A percentile compares a stretch with the other conserved stretches of the same genome.
These are phyloP conservation scores for Guillardia theta DNA, from an alignment of 78 protist genomes.

Conservation along the genomic window DNA sequence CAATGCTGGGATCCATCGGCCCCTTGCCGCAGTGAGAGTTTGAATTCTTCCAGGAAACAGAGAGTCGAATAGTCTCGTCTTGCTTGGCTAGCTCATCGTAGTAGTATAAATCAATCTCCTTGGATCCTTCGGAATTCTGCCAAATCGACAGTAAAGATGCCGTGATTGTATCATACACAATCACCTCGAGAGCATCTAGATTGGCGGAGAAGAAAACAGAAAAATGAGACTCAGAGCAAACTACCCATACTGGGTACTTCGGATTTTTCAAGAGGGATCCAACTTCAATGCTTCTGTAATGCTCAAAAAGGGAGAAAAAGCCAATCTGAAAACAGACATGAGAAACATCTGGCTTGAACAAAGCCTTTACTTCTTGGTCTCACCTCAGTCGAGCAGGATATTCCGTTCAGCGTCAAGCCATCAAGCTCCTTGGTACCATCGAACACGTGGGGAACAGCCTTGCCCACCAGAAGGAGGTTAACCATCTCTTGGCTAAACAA, in stretches of 20 bases:
- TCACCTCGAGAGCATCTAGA: background rate
- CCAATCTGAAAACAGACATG: no score
- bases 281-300: constrained; percentile 1
- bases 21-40: background rate
- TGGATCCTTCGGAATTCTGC: background rate
- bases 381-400: no score
- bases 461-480: constrained; percentile 55
- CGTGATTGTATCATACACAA: background rate
- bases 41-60: background rate
- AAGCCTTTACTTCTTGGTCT: no score
- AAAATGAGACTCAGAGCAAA: constrained; percentile 52
- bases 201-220: background rate
- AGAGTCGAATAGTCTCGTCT: constrained; percentile 24
- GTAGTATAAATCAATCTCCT: background rate
- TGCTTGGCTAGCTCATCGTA: constrained; percentile 24
- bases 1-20: background rate
- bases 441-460: constrained; percentile 49
- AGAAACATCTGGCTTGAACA: no score
- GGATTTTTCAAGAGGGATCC: background rate
- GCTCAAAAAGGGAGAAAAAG: constrained; percentile 52
- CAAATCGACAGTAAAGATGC: no score
- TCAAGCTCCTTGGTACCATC: constrained; percentile 44
- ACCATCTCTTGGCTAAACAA: constrained; percentile 54
- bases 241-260: constrained; percentile 32
- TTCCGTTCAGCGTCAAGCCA: background rate